phyloP scores from a whole-genome alignment of 441 rosid species.

The Erysimum cheiri region DNA sequence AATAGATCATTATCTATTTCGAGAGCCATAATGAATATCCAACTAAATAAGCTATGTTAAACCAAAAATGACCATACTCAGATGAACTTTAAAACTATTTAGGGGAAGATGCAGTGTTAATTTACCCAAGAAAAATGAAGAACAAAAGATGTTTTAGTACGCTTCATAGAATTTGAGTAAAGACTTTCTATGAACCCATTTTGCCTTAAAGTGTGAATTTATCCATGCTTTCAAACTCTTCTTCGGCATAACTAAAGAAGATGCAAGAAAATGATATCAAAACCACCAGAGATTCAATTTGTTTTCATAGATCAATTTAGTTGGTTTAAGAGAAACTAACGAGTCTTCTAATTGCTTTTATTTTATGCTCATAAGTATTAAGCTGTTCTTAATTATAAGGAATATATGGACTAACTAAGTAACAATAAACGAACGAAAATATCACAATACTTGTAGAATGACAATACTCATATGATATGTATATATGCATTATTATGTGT shows the following conservation, averaged over 20 bases:
- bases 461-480: constrained; percentile 4
- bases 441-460: background rate
- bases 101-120: background rate
- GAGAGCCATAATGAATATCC: background rate
- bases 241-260: background rate
- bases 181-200: background rate
- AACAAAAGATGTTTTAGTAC: background rate
- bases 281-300: background rate
- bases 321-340: background rate
- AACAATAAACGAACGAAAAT: background rate
- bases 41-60: background rate
- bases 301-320: background rate
- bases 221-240: constrained; percentile 3
- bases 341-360: background rate
- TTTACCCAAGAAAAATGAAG: background rate
- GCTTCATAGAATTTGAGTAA: background rate
- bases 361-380: constrained; percentile 13
- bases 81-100: background rate
- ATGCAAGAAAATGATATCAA: background rate
- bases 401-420: background rate
- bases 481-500: background rate
- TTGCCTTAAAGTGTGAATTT: background rate
- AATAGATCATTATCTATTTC: background rate
- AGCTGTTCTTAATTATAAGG: background rate
- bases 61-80: background rate